Evolutionary conservation across 23 red algal genomes (phyloP), one percentile per base, ranked within the genome.

Genomic region (Chondrus crispus): DNA sequence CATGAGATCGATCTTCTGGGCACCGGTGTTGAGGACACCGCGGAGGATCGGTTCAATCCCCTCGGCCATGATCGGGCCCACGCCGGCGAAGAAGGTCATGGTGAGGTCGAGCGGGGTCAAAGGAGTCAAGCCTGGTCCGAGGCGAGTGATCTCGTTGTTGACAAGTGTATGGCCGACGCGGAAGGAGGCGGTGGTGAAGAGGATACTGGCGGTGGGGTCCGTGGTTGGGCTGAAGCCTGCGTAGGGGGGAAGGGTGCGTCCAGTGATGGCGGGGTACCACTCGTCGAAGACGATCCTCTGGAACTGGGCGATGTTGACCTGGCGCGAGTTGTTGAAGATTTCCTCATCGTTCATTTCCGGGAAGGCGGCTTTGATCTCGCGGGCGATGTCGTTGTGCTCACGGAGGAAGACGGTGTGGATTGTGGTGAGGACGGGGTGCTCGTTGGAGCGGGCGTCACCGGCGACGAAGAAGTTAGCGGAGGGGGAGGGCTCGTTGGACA

Each of bases 161-260:
- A 93, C 76, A 2, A 93, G 38, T 29, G 89, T 93, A 36, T 93
- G 89, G 9, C 89, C 89, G 41, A 93, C 43, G 41, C 89, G 89
- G 60, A 71, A 93, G 42, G 74, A 75, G 62, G 89, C 89, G 48
- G 89, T 93, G 16, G 78, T 84, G 68, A 93, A 93, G 24, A 81
- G 46, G 32, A 60, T 28, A 30, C 75, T 82, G 33, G 84, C 30
- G 19, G 89, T 93, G 2, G 89, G 78, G 60, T 93, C 38, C 28
- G 68, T 68, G 38, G 13, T 18, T 4, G 37, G 51, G 18, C 74
- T 45, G 68, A 74, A 93, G 19, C 89, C 89, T 6, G 60, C 84
- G 45, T 82, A 93, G 68, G 74, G 29, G 19, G 78, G 51, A 0
- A 82, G 45, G 3, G 49, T 28, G 22, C 51, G 48, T 49, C 78